These are phyloP conservation scores for Alloteropsis semialata DNA, from an alignment of 176 grass and related monocot genomes.

Conservation along the genomic window DNA sequence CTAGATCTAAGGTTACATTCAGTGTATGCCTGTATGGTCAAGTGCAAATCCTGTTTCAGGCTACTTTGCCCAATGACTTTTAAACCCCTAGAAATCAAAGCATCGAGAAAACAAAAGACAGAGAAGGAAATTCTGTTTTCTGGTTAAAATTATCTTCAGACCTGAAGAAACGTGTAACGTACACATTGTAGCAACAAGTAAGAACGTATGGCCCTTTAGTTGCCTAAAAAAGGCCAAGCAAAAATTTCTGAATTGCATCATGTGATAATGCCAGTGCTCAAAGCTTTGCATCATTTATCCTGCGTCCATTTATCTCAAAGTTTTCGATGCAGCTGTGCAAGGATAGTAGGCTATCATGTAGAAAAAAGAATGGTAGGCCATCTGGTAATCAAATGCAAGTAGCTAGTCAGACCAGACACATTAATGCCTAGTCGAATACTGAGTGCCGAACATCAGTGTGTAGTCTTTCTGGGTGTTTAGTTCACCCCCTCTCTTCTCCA, in stretches of 20 bases:
- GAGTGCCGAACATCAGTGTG: not conserved
- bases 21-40: not conserved
- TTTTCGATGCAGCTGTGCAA: not conserved
- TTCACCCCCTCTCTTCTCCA: too few species aligned
- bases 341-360: not conserved
- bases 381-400: not conserved
- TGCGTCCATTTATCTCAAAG: not conserved
- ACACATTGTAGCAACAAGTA: not conserved
- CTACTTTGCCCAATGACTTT: not conserved
- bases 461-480: not conserved
- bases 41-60: not conserved
- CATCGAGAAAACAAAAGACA: not conserved
- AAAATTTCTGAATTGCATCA: not conserved
- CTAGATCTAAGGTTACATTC: constrained; percentile 20
- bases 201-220: not conserved
- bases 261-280: not conserved
- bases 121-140: not conserved
- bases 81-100: not conserved
- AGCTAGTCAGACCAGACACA: not conserved
- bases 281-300: not conserved
- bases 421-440: not conserved
- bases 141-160: not conserved
- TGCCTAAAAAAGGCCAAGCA: not conserved
- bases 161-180: not conserved
- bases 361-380: not conserved